These are phyloP conservation scores for Saprolegnia parasitica DNA, from an alignment of 352 stramenopile species.

Conservation along the genomic window DNA sequence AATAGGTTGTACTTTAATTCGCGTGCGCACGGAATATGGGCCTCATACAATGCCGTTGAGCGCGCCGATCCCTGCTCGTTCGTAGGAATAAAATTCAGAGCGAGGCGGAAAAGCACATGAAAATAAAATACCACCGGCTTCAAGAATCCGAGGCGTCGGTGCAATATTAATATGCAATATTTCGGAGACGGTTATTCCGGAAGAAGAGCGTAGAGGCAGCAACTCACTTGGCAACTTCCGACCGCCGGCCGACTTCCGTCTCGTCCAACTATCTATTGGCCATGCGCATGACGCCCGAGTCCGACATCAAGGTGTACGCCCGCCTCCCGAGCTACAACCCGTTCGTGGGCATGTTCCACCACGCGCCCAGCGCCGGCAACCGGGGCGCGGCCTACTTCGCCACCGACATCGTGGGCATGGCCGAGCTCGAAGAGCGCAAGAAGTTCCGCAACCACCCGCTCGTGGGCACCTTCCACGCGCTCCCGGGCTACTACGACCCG, in stretches of 20 bases:
- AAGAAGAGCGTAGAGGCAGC: constrained; percentile 9
- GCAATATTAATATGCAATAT: not conserved
- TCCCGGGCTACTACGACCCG: constrained; percentile 83
- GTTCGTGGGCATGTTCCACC: constrained; percentile 86
- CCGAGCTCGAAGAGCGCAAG: constrained; percentile 84
- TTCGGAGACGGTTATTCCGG: not conserved
- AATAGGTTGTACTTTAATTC: too few relatives aligned
- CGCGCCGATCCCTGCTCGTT: too few relatives aligned
- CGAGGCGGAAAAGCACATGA: too few relatives aligned
- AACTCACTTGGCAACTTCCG: constrained; percentile 21
- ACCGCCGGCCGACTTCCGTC: not conserved
- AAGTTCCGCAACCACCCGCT: constrained; percentile 84
- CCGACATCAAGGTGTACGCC: constrained; percentile 52
- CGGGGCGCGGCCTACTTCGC: constrained; percentile 84
- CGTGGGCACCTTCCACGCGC: constrained; percentile 81
- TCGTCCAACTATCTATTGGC: not conserved
- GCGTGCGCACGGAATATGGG: too few relatives aligned
- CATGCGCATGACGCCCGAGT: constrained; percentile 15
- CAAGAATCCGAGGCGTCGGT: too few relatives aligned
- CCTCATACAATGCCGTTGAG: too few relatives aligned
- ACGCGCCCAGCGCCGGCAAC: constrained; percentile 84
- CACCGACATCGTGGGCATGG: constrained; percentile 82
- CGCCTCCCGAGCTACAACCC: constrained; percentile 83
- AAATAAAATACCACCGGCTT: not conserved
- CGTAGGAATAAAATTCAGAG: too few relatives aligned